These are phyloP conservation scores for Ramaria sp. DNA, from an alignment of 768 basidiomycete genomes.

Conservation along the genomic window DNA sequence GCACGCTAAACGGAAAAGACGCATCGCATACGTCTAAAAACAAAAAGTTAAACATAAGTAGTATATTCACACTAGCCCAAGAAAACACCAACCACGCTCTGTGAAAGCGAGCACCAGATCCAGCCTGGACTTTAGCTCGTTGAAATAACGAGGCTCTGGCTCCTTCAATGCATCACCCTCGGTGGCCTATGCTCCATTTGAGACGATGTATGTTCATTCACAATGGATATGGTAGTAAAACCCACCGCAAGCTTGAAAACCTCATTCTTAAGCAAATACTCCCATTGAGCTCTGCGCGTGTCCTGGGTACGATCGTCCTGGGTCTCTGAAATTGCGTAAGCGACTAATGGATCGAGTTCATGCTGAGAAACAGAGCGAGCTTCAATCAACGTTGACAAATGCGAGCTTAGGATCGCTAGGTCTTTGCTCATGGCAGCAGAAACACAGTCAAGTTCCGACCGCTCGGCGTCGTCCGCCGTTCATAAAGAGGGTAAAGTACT, in stretches of 20 bases:
- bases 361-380: slow-evolving; percentile 7
- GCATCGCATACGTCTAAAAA: slow-evolving; percentile 64
- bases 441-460: neutral
- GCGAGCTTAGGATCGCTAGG: slow-evolving; percentile 9
- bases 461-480: neutral
- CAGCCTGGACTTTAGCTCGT: slow-evolving; percentile 45
- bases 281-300: slow-evolving; percentile 64
- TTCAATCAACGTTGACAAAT: slow-evolving; percentile 9
- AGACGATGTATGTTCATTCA: neutral
- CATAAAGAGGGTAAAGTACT: neutral
- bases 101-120: slow-evolving; percentile 71
- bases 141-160: slow-evolving; percentile 45
- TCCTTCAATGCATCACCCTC: slow-evolving; percentile 58
- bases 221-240: slow-evolving; percentile 18
- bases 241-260: slow-evolving; percentile 59
- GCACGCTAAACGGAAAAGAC: slow-evolving; percentile 57
- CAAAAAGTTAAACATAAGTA: slow-evolving; percentile 19
- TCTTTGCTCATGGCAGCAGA: slow-evolving; percentile 7
- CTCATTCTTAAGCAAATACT: slow-evolving; percentile 58
- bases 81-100: slow-evolving; percentile 47
- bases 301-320: slow-evolving; percentile 26
- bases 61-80: neutral
- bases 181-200: slow-evolving; percentile 32
- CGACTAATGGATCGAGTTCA: slow-evolving; percentile 7
- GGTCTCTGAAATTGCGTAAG: slow-evolving; percentile 6